Base-by-base conservation (phyloP, 495 filamentous ascomycete species). In the Penicillium goetzii region DNA sequence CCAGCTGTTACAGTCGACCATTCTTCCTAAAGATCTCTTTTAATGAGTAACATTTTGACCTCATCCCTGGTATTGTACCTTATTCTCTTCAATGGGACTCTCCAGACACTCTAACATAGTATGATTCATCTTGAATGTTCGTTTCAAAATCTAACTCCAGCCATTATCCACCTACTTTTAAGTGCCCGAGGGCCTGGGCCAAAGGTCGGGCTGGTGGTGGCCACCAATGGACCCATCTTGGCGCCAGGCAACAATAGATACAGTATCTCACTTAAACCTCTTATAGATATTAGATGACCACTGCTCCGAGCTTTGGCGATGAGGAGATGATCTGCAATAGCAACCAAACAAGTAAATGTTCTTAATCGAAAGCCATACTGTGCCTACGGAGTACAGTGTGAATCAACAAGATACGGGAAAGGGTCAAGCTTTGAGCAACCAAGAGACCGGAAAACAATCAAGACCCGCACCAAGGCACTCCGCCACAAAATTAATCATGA, bases 1-100 rank as follows among this genome's bases (percentile, higher is more conserved):
- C 19, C 57, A 73, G 14, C 73, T 49, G 43, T 5, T 21, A 50
- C 28, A 26, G 47, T 50, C 15, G 12, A 50, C 30, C 3, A 0
- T 50, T 50, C 19, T 50, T 50, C 14, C 19, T 5, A 2, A 28
- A 51, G 15, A 15, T 9, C 3, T n/a, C 6, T 30, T 15, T 30
- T 30, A 14, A 6, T 8, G n/a, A n/a, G 1, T 17, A 5, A 15
- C 9, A 0, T 7, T 12, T 51, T n/a, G 14, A 8, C 1, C 3
- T 17, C 14, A 51, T 30, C 14, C 47, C 25, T 28, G 7, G 15
- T 30, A 30, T n/a, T 26, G 9, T 8, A 7, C 11, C 47, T 50
- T 9, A 4, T 51, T 30, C 8, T n/a, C 25, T 51, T 51, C 25
- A 2, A 7, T 30, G 0, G 6, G 25, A 6, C 14, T 51, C 15